Conservation (phyloP, 2,329 filamentous ascomycete species). For the Tolypocladium capitatum region DNA sequence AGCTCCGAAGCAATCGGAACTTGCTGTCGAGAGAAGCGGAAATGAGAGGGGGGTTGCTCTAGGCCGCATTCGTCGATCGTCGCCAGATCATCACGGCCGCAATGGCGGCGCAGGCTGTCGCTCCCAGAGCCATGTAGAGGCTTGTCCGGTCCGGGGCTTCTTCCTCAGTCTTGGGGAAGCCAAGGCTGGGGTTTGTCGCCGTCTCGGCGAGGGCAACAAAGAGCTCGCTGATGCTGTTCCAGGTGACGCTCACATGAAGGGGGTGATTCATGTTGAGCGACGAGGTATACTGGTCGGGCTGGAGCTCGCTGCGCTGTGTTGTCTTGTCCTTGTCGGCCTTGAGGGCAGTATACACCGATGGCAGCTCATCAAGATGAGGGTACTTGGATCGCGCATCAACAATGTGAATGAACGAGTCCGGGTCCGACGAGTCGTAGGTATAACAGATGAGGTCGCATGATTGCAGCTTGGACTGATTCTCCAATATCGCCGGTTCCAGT, state of each 20-base stretch:
- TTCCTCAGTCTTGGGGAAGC: constrained; percentile 81
- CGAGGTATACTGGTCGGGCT: constrained; percentile 85
- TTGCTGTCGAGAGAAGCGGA: not conserved
- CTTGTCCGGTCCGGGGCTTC: constrained; percentile 72
- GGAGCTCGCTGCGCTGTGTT: constrained; percentile 80
- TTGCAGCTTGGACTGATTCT: constrained; percentile 81
- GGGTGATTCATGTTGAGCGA: constrained; percentile 79
- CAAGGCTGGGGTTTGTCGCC: constrained; percentile 76
- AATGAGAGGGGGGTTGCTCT: constrained; percentile 1
- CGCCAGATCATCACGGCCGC: constrained; percentile 55
- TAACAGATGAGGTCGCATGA: constrained; percentile 92
- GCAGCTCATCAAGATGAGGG: constrained; percentile 75
- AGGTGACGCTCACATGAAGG: constrained; percentile 86
- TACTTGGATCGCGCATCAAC: constrained; percentile 67
- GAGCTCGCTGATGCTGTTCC: constrained; percentile 85
- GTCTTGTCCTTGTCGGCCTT: constrained; percentile 96
- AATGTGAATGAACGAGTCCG: constrained; percentile 89
- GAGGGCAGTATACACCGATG: constrained; percentile 80
- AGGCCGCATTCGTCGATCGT: constrained; percentile 36
- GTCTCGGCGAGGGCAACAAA: constrained; percentile 88
- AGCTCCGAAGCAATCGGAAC: not conserved
- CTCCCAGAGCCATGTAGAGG: constrained; percentile 74
- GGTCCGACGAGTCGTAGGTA: constrained; percentile 91
- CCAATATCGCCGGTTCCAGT: constrained; percentile 85
- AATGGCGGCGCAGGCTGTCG: constrained; percentile 49